phyloP scores from a whole-genome alignment of 169 alveolate species.

The Plasmodium coatneyi region DNA sequence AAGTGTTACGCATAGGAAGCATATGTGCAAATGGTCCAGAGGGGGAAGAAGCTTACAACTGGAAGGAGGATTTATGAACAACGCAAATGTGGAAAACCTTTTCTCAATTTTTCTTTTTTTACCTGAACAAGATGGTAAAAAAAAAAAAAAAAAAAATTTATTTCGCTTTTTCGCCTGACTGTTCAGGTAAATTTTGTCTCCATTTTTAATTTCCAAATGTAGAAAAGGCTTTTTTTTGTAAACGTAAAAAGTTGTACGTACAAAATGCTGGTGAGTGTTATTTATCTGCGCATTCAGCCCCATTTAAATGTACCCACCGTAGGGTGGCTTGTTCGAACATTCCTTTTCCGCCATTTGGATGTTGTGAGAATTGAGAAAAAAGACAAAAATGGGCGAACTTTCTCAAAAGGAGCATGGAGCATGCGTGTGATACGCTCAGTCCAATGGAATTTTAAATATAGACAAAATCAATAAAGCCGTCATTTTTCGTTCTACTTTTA shows the following conservation, averaged over 20 bases:
- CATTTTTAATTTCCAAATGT: neutral
- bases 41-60: neutral
- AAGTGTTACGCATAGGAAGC: neutral
- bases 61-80: neutral
- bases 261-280: neutral
- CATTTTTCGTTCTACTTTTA: neutral
- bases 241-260: neutral
- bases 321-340: neutral
- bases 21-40: neutral
- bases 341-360: neutral
- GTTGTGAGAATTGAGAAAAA: neutral
- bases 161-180: neutral
- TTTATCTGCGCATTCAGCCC: neutral
- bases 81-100: neutral
- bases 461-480: neutral
- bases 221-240: neutral
- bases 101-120: neutral
- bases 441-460: neutral
- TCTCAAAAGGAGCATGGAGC: neutral
- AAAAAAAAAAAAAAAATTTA: neutral
- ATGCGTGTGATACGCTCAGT: neutral
- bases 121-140: neutral
- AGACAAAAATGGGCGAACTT: neutral
- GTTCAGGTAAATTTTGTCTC: neutral
- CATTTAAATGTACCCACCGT: neutral